phyloP scores from a whole-genome alignment of 805 yeast genomes.

The Kazachstania martiniae region DNA sequence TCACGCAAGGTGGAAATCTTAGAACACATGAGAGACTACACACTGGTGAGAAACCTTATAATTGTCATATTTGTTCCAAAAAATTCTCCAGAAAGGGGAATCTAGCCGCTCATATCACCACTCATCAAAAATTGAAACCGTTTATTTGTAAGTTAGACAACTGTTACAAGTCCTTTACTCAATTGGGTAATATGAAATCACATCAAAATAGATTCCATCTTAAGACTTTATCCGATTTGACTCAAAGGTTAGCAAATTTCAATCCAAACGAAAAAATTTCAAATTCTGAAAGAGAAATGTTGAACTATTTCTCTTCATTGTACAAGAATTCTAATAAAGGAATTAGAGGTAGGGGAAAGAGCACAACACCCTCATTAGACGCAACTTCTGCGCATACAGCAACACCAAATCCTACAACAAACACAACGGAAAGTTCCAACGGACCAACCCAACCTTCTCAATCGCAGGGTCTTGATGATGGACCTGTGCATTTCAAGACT shows the following conservation, averaged over 20 bases:
- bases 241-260: conserved; percentile 54
- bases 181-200: conserved; percentile 85
- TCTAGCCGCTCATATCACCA: conserved; percentile 74
- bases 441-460: too few species aligned
- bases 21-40: conserved; percentile 78
- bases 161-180: conserved; percentile 81
- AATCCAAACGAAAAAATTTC: conserved; percentile 43
- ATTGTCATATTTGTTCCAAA: conserved; percentile 65
- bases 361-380: not conserved
- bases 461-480: not conserved
- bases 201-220: conserved; percentile 87
- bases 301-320: conserved; percentile 68
- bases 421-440: not conserved
- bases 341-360: conserved; percentile 23
- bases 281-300: conserved; percentile 50
- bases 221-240: conserved; percentile 54
- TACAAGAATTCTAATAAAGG: conserved; percentile 87
- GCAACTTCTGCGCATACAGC: not conserved
- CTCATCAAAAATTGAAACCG: conserved; percentile 73
- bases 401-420: not conserved
- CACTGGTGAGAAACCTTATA: conserved; percentile 87
- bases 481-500: conserved; percentile 1
- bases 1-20: conserved; percentile 85
- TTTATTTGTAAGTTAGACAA: conserved; percentile 67
- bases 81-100: conserved; percentile 86